Evolutionary conservation across 1,284 basidiomycete genomes (phyloP), one percentile per base, ranked within the genome.

Genomic region (Ceratobasidium sp.): DNA sequence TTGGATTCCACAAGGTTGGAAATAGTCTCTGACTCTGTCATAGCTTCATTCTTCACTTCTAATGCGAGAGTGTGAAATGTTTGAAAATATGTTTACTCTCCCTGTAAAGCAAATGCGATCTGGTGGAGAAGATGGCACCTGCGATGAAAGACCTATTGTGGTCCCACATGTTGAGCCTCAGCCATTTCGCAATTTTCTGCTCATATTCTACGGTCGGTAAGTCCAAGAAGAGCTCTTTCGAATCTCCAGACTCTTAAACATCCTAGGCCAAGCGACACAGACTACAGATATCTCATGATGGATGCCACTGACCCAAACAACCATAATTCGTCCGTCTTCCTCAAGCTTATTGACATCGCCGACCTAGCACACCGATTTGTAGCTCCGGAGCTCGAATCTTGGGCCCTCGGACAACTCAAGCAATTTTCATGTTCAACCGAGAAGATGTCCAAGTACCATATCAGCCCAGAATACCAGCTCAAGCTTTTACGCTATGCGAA

Each of bases 11-110:
- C 26, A 28, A 10, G n/a, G 3, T 39, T 26, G 18, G 18, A 45
- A n/a, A n/a, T 59, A n/a, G 10, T 32, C 1, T n/a, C 16, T 58
- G 32, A 32, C 41, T 12, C 14, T 30, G 5, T 6, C 34, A 9
- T n/a, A 69, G 67, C 14, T 70, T 3, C 67, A 70, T 34, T 70
- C 67, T 23, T 70, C 67, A 36, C 43, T 70, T 32, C 43, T 70
- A 3, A 46, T 43, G 28, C 53, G 55, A n/a, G 67, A 70, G 21
- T 58, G 39, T 21, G 67, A 70, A 30, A 58, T 58, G 43, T 70
- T 70, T 26, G 41, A 36, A 45, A 58, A 70, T 58, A 70, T 70
- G 67, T 70, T 70, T 30, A 34, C 67, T 2, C 32, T 70, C 21
- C 62, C 62, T 18, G 3, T 39, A 8, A 67, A 67, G 36, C 52